Percentiles rank a stretch among this genome's conserved stretches.
phyloP scores from a whole-genome alignment of 1,284 basidiomycete species.

The Rhodotorula glutinis region DNA sequence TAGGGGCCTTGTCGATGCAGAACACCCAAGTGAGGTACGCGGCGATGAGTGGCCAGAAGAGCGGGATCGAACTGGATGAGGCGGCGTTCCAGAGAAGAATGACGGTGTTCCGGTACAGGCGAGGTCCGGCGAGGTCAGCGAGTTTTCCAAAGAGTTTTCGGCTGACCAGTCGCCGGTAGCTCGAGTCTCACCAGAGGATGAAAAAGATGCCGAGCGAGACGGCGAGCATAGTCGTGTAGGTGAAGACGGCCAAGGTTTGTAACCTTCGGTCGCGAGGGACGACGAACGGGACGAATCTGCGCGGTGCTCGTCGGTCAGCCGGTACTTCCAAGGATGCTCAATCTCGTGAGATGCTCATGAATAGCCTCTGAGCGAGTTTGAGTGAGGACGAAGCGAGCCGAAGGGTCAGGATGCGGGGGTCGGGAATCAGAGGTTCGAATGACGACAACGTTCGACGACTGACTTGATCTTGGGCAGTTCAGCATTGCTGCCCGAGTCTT shows the following conservation, averaged over 20 bases:
- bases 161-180: background rate
- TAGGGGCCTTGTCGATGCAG: slow-evolving; percentile 72
- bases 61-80: slow-evolving; percentile 70
- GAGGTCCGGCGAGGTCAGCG: background rate
- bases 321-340: background rate
- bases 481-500: background rate
- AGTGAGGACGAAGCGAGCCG: background rate
- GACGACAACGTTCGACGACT: background rate
- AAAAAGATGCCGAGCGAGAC: slow-evolving; percentile 69
- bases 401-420: background rate
- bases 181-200: slow-evolving; percentile 61
- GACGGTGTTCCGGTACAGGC: background rate
- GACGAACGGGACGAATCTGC: slow-evolving; percentile 43
- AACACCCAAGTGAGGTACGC: slow-evolving; percentile 79
- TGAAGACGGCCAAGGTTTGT: slow-evolving; percentile 60
- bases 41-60: slow-evolving; percentile 78
- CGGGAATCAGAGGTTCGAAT: background rate
- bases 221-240: slow-evolving; percentile 79
- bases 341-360: background rate
- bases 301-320: background rate
- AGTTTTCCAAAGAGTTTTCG: no score
- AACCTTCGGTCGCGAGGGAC: slow-evolving; percentile 73
- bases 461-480: slow-evolving; percentile 31
- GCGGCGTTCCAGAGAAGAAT: background rate
- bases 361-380: no score